Evolutionary conservation across 2,329 filamentous ascomycete genomes (phyloP).

Genomic region (Aspergillus spinulosporus): DNA sequence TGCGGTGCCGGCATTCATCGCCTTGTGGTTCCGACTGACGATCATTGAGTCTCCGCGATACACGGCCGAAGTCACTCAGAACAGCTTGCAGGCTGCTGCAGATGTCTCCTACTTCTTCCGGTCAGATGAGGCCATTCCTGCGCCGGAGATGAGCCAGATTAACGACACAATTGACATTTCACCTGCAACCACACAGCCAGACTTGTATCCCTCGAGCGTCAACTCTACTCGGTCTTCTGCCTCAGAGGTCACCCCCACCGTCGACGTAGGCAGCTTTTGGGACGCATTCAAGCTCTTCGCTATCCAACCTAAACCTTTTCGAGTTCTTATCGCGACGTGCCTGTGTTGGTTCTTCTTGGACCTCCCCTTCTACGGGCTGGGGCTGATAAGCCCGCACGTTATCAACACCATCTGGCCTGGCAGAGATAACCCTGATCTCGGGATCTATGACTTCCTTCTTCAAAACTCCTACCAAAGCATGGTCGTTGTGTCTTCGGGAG

Average conservation of each 20-base stretch:
- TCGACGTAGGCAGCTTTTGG: constrained; percentile 4
- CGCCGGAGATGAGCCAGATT: constrained; percentile 7
- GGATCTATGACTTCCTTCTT: constrained; percentile 26
- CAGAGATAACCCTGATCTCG: constrained; percentile 26
- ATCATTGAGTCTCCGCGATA: constrained; percentile 65
- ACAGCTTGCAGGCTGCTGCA: constrained; percentile 19
- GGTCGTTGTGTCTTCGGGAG: constrained; percentile 33
- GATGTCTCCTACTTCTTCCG: constrained; percentile 20
- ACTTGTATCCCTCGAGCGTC: constrained; percentile 4
- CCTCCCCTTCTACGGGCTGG: constrained; percentile 54
- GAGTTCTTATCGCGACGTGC: constrained; percentile 39
- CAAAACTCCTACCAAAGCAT: constrained; percentile 28
- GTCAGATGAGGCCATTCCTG: not conserved
- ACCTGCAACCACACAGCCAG: constrained; percentile 1
- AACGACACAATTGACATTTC: constrained; percentile 8
- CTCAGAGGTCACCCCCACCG: not conserved
- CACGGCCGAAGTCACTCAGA: constrained; percentile 55
- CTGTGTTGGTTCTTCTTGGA: constrained; percentile 54
- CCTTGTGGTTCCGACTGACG: constrained; percentile 64
- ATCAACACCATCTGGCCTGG: constrained; percentile 27
- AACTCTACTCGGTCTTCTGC: not conserved
- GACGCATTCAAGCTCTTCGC: constrained; percentile 30
- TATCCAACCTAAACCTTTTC: constrained; percentile 27
- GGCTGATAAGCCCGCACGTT: constrained; percentile 36
- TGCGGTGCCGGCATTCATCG: constrained; percentile 61